Conservation (phyloP, 2,329 filamentous ascomycete species). For the Neofusicoccum cordaticola region DNA sequence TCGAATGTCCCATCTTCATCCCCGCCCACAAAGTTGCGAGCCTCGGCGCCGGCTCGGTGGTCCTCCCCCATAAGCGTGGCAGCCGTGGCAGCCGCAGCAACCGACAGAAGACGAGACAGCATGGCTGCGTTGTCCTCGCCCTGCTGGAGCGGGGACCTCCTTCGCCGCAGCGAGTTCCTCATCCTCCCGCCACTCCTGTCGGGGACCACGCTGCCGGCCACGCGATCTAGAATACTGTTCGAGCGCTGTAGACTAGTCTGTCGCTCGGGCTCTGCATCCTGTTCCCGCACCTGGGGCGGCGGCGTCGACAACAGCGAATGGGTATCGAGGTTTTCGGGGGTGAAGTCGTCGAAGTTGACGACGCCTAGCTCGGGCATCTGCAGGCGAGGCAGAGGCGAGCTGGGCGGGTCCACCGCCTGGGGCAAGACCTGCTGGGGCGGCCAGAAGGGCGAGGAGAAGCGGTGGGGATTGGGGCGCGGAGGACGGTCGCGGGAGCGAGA, state of each 20-base stretch:
- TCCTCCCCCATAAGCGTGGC: slow-evolving; percentile 63
- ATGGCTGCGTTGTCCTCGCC: slow-evolving; percentile 62
- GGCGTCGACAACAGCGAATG: background rate
- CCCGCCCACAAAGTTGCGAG: slow-evolving; percentile 53
- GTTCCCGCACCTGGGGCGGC: background rate
- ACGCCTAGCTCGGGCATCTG: slow-evolving; percentile 34
- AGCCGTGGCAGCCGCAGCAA: slow-evolving; percentile 63
- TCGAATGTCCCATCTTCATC: slow-evolving; percentile 62
- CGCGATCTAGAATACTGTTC: slow-evolving; percentile 16
- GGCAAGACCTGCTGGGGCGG: slow-evolving; percentile 19
- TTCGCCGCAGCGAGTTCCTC: slow-evolving; percentile 47
- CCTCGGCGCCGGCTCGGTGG: slow-evolving; percentile 54
- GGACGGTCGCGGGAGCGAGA: slow-evolving; percentile 15
- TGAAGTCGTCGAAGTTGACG: slow-evolving; percentile 37
- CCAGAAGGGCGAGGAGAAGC: slow-evolving; percentile 23
- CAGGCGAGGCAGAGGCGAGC: slow-evolving; percentile 32
- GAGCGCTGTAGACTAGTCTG: background rate
- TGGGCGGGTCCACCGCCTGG: slow-evolving; percentile 24
- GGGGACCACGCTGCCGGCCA: slow-evolving; percentile 16
- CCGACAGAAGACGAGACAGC: slow-evolving; percentile 59
- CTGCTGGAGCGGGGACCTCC: slow-evolving; percentile 52
- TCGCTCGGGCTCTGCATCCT: background rate
- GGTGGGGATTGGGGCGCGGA: slow-evolving; percentile 22
- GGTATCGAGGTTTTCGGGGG: slow-evolving; percentile 14
- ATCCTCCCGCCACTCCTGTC: slow-evolving; percentile 40